Evolutionary conservation across 352 stramenopile genomes (phyloP).

Genomic region (Saprolegnia parasitica): DNA sequence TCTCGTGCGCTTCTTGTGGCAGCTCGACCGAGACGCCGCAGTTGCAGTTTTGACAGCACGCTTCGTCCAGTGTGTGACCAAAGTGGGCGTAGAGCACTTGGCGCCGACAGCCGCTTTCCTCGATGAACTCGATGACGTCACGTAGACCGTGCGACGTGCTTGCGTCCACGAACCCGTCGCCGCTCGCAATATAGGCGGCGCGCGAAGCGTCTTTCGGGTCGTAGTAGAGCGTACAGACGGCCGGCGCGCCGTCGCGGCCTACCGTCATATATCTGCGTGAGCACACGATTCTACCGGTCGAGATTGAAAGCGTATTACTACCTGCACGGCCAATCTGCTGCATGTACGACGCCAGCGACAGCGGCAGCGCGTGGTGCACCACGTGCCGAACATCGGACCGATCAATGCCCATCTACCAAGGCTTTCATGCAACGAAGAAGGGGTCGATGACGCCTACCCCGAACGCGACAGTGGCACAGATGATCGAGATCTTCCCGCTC

Average conservation of each 20-base stretch:
- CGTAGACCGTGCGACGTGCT: slow-evolving; percentile 22
- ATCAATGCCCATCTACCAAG: slow-evolving; percentile 72
- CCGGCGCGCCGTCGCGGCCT: slow-evolving; percentile 51
- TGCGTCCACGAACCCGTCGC: slow-evolving; percentile 15
- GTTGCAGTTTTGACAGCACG: slow-evolving; percentile 56
- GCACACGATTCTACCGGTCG: no score
- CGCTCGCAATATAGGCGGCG: slow-evolving; percentile 30
- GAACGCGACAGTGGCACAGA: slow-evolving; percentile 75
- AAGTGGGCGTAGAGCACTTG: slow-evolving; percentile 56
- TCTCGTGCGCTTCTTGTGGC: slow-evolving; percentile 3
- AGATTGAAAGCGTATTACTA: no score
- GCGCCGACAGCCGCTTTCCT: slow-evolving; percentile 49
- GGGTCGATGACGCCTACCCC: slow-evolving; percentile 52
- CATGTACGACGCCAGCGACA: slow-evolving; percentile 61
- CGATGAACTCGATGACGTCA: slow-evolving; percentile 53
- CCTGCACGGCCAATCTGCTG: slow-evolving; percentile 62
- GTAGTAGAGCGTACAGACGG: slow-evolving; percentile 59
- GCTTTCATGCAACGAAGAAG: no score
- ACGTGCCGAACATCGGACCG: slow-evolving; percentile 68
- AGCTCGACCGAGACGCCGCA: slow-evolving; percentile 38
- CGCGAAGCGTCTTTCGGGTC: slow-evolving; percentile 50
- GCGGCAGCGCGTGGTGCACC: slow-evolving; percentile 61
- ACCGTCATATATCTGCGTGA: no score
- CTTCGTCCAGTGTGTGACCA: slow-evolving; percentile 41
- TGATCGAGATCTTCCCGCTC: slow-evolving; percentile 58